Evolutionary conservation across 2,329 filamentous ascomycete species (phyloP), one percentile per base, ranked within the genome.

Genomic region (Fusarium penzigii): DNA sequence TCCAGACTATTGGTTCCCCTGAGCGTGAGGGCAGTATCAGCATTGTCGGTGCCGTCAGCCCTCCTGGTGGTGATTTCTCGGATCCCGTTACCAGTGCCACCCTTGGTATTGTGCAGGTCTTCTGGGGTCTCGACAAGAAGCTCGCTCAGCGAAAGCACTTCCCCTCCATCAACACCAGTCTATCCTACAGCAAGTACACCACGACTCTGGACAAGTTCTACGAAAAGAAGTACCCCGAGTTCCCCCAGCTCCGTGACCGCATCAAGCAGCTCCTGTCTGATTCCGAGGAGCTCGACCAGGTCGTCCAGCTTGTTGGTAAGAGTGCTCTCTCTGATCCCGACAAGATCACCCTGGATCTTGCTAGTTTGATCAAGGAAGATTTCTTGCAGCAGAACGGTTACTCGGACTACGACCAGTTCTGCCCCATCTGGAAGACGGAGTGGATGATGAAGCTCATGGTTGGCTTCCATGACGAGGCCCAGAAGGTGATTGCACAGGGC

Each of bases 381-480:
- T 99, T 99, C 79, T 73, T 99, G 70, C 94, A 99, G 77, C 94
- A 99, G 75, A 99, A 99, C 78, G 94, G 94, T 58, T 99, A 99
- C 84, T 94, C 89, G 63, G 91, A 97, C 75, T 97, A 99, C 72
- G 94, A 99, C 71, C 92, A 97, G 78, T 99, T 96, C 85, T 99
- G 94, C 71, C 94, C 94, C 45, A 84, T 99, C 68, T 99, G 94
- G 94, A 99, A 99, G 87, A 99, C 94, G 0, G 89, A 96, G 73
- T 99, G 94, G 88, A 97, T 99, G 94, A 99, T 99, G 94, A 97
- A 96, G 84, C 88, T 91, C 59, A 97, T 99, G 86, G 90, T 99
- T 81, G 90, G 88, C 52, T 99, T 93, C 84, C 91, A 97, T 72
- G 95, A 99, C 68, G 94, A 99, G 79, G 87, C 91, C 20, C 93